phyloP scores from a whole-genome alignment of 2,329 filamentous ascomycete genomes.

The Pseudohalonectria lignicola region DNA sequence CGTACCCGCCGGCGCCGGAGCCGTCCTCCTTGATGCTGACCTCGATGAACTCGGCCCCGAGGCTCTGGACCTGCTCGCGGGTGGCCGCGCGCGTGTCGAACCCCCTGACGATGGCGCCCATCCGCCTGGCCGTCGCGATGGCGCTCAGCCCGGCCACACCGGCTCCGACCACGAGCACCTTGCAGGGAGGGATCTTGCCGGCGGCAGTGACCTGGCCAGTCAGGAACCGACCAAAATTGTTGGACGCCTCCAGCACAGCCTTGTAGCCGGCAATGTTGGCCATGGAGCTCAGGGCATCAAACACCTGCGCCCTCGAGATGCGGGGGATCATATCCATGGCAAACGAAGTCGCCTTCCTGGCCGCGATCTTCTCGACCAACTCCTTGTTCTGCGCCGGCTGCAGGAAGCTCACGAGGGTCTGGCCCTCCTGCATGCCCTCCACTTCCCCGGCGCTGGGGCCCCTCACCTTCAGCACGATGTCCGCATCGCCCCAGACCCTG shows the following conservation, averaged over 20 bases:
- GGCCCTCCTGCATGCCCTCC: conserved; percentile 52
- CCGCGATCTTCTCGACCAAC: conserved; percentile 62
- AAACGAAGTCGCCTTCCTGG: conserved; percentile 62
- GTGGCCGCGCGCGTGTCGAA: conserved; percentile 88
- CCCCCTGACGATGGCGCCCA: conserved; percentile 81
- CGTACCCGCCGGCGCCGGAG: conserved; percentile 74
- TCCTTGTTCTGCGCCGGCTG: conserved; percentile 73
- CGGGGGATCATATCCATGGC: conserved; percentile 91
- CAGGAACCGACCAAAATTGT: conserved; percentile 78
- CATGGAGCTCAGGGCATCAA: conserved; percentile 86
- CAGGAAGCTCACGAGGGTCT: conserved; percentile 72
- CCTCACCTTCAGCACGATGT: conserved; percentile 79
- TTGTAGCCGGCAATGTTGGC: conserved; percentile 93
- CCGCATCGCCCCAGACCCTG: conserved; percentile 58
- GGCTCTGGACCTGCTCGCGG: conserved; percentile 79
- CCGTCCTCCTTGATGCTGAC: conserved; percentile 79
- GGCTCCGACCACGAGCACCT: conserved; percentile 75
- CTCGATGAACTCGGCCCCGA: conserved; percentile 83
- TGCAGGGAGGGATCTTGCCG: conserved; percentile 81
- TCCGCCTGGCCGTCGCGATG: conserved; percentile 73
- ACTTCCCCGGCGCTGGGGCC: conserved; percentile 62
- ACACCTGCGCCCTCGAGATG: conserved; percentile 79
- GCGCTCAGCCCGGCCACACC: conserved; percentile 83
- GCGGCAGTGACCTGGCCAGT: conserved; percentile 86
- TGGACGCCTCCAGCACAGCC: conserved; percentile 79